A percentile compares a stretch with the other conserved stretches of the same genome.
Conservation (phyloP, 2,329 filamentous ascomycete genomes). For the Cladosporium sphaerospermum region DNA sequence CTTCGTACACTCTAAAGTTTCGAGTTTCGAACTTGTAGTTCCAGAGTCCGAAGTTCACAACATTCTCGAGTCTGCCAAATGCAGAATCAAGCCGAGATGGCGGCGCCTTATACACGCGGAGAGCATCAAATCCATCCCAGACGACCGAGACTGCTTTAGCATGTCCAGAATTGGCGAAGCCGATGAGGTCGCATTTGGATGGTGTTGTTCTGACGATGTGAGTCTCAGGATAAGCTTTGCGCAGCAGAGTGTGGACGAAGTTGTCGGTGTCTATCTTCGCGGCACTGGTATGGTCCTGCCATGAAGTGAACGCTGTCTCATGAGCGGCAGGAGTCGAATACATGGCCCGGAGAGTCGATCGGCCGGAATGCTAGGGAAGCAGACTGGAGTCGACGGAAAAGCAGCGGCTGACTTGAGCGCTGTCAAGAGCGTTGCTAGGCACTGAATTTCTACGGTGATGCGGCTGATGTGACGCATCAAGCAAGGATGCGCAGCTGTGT, state of each 20-base stretch:
- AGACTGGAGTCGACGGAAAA: too few relatives aligned
- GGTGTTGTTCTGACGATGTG: background rate
- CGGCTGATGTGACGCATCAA: too few relatives aligned
- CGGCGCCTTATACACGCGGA: slow-evolving; percentile 31
- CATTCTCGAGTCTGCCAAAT: slow-evolving; percentile 32
- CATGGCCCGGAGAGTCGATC: too few relatives aligned
- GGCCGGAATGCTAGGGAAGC: too few relatives aligned
- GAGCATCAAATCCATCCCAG: slow-evolving; percentile 30
- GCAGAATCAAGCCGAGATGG: slow-evolving; percentile 30
- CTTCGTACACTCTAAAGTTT: slow-evolving; percentile 34
- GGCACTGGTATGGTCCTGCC: background rate
- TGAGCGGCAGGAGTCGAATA: too few relatives aligned
- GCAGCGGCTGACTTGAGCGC: too few relatives aligned
- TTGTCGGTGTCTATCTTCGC: background rate
- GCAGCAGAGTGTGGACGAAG: background rate
- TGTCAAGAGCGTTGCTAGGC: too few relatives aligned
- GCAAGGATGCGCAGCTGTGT: too few relatives aligned
- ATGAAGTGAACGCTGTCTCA: background rate
- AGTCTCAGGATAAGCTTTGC: background rate
- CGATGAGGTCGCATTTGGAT: slow-evolving; percentile 27
- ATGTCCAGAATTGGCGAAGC: slow-evolving; percentile 36
- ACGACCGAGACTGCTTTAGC: slow-evolving; percentile 30
- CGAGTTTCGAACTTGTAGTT: slow-evolving; percentile 35
- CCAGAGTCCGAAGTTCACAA: slow-evolving; percentile 36
- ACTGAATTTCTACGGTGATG: too few relatives aligned